Evolutionary conservation across 2,329 filamentous ascomycete genomes (phyloP).

Genomic region (Diaporthe caulivora): DNA sequence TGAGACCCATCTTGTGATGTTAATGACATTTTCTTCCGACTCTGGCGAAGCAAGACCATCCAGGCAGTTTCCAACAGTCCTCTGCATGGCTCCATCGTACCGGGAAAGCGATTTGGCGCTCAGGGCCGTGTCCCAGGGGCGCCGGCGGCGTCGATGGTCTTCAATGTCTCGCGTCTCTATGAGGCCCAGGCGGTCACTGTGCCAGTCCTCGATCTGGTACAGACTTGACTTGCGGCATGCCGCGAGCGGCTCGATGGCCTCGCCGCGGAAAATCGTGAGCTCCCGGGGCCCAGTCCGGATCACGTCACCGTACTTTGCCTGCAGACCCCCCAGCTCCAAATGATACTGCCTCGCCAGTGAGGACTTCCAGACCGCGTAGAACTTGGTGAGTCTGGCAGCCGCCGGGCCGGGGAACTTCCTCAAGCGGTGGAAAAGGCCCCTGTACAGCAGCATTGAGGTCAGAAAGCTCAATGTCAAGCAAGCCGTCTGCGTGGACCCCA

Average conservation of each 20-base stretch:
- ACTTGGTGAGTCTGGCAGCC: slow-evolving; percentile 29
- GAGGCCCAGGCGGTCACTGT: neutral
- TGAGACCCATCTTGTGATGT: neutral
- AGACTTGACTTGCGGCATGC: neutral
- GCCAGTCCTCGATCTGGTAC: slow-evolving; percentile 18
- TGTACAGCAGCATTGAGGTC: slow-evolving; percentile 14
- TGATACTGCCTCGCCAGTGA: slow-evolving; percentile 11
- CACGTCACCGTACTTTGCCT: slow-evolving; percentile 34
- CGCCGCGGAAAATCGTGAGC: slow-evolving; percentile 33
- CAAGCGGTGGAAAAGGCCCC: slow-evolving; percentile 37
- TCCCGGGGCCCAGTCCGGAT: slow-evolving; percentile 39
- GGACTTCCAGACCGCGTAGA: slow-evolving; percentile 30
- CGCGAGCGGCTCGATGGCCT: neutral
- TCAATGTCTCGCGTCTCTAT: slow-evolving; percentile 17
- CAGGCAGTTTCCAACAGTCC: neutral
- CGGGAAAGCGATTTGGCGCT: neutral
- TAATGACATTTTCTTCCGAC: neutral
- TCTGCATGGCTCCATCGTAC: slow-evolving; percentile 4
- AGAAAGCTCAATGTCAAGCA: neutral
- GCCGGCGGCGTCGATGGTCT: neutral
- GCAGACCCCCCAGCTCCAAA: slow-evolving; percentile 18
- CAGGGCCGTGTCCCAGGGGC: slow-evolving; percentile 7
- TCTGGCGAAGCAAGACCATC: neutral
- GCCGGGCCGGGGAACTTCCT: slow-evolving; percentile 36
- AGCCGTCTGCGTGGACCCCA: neutral